Percentiles rank a stretch among this genome's conserved stretches.
Evolutionary conservation across 1,284 basidiomycete genomes (phyloP).

Genomic region (Xerocomus minutiporus): DNA sequence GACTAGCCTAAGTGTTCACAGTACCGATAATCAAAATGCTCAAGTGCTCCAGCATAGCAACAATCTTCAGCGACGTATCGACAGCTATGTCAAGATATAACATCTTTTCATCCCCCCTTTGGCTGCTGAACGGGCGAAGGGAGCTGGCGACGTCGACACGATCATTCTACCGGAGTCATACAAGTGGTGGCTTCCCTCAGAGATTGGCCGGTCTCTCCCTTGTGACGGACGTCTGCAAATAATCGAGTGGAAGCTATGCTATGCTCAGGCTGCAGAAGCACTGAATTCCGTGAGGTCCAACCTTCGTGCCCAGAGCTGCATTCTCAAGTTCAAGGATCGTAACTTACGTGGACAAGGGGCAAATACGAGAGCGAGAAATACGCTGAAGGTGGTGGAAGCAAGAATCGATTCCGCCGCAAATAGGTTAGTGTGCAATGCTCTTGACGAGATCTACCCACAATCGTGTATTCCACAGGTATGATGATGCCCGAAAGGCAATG

Average conservation of each 20-base stretch:
- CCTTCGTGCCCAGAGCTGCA: not conserved
- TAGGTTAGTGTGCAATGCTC: not conserved
- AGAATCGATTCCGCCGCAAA: not conserved
- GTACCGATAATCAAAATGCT: not conserved
- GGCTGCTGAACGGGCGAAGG: no score
- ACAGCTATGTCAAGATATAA: not conserved
- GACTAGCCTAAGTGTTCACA: not conserved
- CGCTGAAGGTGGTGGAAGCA: not conserved
- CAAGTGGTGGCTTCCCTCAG: not conserved
- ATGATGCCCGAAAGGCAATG: not conserved
- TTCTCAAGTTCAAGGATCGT: conserved; percentile 6
- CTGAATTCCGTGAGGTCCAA: not conserved
- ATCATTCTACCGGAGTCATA: not conserved
- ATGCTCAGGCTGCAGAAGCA: not conserved
- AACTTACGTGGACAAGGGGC: conserved; percentile 1
- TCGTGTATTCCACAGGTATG: not conserved
- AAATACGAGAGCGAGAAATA: not conserved
- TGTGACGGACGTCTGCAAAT: not conserved
- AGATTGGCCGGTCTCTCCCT: not conserved
- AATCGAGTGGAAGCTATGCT: conserved; percentile 1
- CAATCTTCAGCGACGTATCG: not conserved
- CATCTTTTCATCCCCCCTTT: not conserved
- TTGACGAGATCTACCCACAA: no score
- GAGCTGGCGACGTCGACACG: no score
- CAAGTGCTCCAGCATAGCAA: not conserved